phyloP scores from a whole-genome alignment of 768 basidiomycete species.

The Tephrocybe sp. region DNA sequence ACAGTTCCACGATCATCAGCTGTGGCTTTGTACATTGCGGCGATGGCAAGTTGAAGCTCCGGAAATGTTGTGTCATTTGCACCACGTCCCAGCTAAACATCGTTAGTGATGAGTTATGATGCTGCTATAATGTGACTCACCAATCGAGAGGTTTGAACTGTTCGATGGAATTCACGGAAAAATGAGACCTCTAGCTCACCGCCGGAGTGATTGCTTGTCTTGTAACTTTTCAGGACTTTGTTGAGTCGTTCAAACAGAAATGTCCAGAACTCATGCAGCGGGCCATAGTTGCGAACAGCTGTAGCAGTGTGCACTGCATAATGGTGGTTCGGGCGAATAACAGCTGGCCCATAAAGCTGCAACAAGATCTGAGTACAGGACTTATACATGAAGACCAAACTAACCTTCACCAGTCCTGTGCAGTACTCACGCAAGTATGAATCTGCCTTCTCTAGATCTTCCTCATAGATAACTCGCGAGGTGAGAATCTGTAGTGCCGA shows the following conservation, averaged over 20 bases:
- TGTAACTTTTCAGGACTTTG: conserved; percentile 33
- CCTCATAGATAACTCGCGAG: neutral
- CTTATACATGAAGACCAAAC: neutral
- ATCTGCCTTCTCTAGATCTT: neutral
- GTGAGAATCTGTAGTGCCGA: neutral
- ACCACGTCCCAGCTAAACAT: neutral
- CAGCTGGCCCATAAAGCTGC: conserved; percentile 28
- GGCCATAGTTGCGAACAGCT: conserved; percentile 29
- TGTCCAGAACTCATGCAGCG: conserved; percentile 35
- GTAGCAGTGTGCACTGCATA: conserved; percentile 28
- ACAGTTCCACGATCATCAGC: conserved; percentile 23
- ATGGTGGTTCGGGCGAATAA: conserved; percentile 36
- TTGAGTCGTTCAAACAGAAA: conserved; percentile 36
- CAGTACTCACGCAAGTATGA: neutral
- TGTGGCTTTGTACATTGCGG: conserved; percentile 20
- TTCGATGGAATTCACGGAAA: conserved; percentile 25
- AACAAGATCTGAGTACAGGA: neutral
- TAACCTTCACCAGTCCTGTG: neutral
- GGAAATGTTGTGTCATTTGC: neutral
- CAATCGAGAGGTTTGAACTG: conserved; percentile 13
- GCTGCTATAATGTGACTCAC: conserved; percentile 8
- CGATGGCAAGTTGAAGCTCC: conserved; percentile 8
- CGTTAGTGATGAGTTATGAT: neutral
- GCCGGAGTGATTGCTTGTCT: conserved; percentile 28
- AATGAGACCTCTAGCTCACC: conserved; percentile 28